Evolutionary conservation across 805 yeast genomes (phyloP), one percentile per base, ranked within the genome.

Genomic region (Kluyveromyces siamensis): DNA sequence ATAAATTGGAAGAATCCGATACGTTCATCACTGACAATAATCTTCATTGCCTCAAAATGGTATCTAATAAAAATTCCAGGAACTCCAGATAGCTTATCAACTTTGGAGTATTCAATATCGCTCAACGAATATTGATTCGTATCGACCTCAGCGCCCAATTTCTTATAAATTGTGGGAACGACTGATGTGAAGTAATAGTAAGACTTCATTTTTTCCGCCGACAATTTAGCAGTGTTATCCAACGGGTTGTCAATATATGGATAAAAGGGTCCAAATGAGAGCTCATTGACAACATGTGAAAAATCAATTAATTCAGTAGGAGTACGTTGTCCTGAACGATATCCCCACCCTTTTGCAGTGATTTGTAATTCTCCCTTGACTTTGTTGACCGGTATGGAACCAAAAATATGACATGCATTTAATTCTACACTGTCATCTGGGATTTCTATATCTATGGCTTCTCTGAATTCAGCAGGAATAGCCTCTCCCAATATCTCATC

Each of bases 171-270:
- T 0, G 97, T 88, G 14, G 98, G 96, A 6, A 93, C 95, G 2
- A 93, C 87, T 16, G 83, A 79, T 54, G 89, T 59, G 55, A 73
- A 78, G 65, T 93, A 93, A 46, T 77, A 77, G 66, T 72, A 87
- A 1, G 73, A 65, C 50, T 76, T 80, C 17, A 72, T 51, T 19
- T 73, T 69, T 2, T 75, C 72, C 0, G 71, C 69, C 1, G 88
- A 74, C 18, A 66, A 49, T 55, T 82, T 78, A 0, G 80, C 84
- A 0, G 91, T 83, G 43, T 73, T 73, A 64, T 93, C 98, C 53
- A 93, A 73, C n/a, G 96, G 95, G 61, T 91, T 91, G 56, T 83
- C 75, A 53, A 90, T 73, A 56, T 77, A 84, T 2, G 99, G 97
- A 60, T 80, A 89, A 65, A 84, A 89, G 37, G 80, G 87, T 13